Percentiles rank a stretch among this genome's conserved stretches.
Evolutionary conservation across 257 asterid genomes (phyloP).

Genomic region (Thymus quinquecostatus): DNA sequence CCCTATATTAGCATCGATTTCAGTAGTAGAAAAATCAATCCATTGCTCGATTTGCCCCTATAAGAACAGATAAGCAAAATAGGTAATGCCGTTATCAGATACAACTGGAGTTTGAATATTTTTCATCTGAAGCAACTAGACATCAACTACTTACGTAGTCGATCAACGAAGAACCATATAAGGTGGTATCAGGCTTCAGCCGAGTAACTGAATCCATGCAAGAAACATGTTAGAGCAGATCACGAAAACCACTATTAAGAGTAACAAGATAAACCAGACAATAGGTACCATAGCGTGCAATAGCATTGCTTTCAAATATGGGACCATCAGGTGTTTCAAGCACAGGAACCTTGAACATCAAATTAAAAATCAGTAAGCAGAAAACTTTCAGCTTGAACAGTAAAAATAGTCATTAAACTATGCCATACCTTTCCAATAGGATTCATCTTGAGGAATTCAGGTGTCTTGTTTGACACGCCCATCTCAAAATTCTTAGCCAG

Average conservation of each 20-base stretch:
- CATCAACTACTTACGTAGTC: conserved; percentile 57
- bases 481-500: conserved; percentile 58
- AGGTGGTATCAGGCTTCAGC: conserved; percentile 57
- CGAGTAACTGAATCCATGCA: conserved; percentile 47
- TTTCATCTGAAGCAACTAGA: background rate
- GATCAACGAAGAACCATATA: conserved; percentile 66
- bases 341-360: conserved; percentile 63
- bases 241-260: background rate
- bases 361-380: conserved; percentile 3
- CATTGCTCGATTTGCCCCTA: conserved; percentile 84
- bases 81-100: background rate
- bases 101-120: background rate
- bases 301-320: conserved; percentile 81
- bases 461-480: conserved; percentile 75
- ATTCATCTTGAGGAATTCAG: conserved; percentile 76
- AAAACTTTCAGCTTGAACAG: background rate
- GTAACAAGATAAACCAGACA: background rate
- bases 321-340: conserved; percentile 89
- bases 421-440: conserved; percentile 75
- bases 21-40: conserved; percentile 75
- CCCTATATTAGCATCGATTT: conserved; percentile 49
- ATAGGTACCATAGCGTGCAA: conserved; percentile 76
- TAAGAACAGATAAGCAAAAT: background rate
- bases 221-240: conserved; percentile 20
- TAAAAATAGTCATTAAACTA: background rate